Evolutionary conservation across 805 yeast species (phyloP).

Genomic region (Maudiozyma serrabonitensis): DNA sequence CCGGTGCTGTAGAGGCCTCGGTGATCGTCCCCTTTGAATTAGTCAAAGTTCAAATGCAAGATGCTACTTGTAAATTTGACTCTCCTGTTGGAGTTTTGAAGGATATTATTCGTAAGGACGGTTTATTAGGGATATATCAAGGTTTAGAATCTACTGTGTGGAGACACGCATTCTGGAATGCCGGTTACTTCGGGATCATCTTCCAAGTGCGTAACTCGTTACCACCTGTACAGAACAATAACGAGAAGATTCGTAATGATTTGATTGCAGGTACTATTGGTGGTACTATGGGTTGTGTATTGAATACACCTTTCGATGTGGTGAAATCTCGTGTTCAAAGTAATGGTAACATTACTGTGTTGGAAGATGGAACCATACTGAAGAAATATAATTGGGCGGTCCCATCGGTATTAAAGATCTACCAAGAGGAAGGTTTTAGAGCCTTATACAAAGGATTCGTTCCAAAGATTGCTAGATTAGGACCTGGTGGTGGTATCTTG

Average conservation of each 20-base stretch:
- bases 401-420: conserved; percentile 66
- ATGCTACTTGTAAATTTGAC: conserved; percentile 67
- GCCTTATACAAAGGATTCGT: conserved; percentile 94
- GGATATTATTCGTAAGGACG: conserved; percentile 64
- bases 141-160: conserved; percentile 95
- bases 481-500: conserved; percentile 98
- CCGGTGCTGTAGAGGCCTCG: conserved; percentile 94
- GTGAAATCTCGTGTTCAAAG: conserved; percentile 94
- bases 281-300: conserved; percentile 91
- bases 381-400: conserved; percentile 89
- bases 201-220: conserved; percentile 72
- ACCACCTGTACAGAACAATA: conserved; percentile 63
- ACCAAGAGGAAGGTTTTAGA: conserved; percentile 77
- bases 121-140: conserved; percentile 75
- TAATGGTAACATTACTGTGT: conserved; percentile 6
- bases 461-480: conserved; percentile 93
- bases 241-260: conserved; percentile 77
- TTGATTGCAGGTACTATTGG: conserved; percentile 90
- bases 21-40: conserved; percentile 97
- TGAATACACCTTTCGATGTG: conserved; percentile 95
- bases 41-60: conserved; percentile 91
- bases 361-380: conserved; percentile 52
- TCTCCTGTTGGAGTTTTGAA: conserved; percentile 66
- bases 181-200: conserved; percentile 94
- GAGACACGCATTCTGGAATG: conserved; percentile 97